phyloP scores from a whole-genome alignment of 148 eudicot species.

The Dysphania ambrosioides region DNA sequence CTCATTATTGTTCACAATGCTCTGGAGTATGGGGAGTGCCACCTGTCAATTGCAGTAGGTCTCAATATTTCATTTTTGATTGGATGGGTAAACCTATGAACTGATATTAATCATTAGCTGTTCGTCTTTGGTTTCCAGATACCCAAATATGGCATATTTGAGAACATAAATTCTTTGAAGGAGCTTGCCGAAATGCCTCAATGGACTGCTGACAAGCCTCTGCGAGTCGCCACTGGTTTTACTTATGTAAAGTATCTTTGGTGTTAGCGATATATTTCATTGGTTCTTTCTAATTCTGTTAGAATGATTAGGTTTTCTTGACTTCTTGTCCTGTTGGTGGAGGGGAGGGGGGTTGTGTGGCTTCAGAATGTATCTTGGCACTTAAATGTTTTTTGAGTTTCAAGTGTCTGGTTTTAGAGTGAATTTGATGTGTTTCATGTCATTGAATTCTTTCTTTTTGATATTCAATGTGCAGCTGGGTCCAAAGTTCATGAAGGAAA shows the following conservation, averaged over 20 bases:
- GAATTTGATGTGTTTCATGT: conserved; percentile 1
- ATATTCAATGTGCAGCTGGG: conserved; percentile 51
- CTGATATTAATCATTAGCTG: background rate
- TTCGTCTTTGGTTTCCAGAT: conserved; percentile 46
- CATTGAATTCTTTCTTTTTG: background rate
- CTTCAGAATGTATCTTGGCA: background rate
- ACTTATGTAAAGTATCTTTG: conserved; percentile 52
- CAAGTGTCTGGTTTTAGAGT: background rate
- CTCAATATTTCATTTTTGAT: conserved; percentile 1
- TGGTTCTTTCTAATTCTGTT: conserved; percentile 3
- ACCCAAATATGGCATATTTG: conserved; percentile 92
- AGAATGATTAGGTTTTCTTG: background rate
- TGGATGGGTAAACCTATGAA: background rate
- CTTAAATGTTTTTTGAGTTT: background rate
- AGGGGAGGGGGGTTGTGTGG: background rate
- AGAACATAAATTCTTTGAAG: conserved; percentile 76
- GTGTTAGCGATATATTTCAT: background rate
- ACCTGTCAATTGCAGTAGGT: conserved; percentile 84
- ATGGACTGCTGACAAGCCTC: conserved; percentile 91
- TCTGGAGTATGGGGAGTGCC: conserved; percentile 84
- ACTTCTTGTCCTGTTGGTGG: background rate
- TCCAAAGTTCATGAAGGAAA: conserved; percentile 80
- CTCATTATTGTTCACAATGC: conserved; percentile 82
- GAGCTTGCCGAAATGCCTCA: conserved; percentile 96
- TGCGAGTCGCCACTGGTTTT: conserved; percentile 91